Evolutionary conservation across 257 asterid species (phyloP).

Genomic region (Nicotiana tabacum): DNA sequence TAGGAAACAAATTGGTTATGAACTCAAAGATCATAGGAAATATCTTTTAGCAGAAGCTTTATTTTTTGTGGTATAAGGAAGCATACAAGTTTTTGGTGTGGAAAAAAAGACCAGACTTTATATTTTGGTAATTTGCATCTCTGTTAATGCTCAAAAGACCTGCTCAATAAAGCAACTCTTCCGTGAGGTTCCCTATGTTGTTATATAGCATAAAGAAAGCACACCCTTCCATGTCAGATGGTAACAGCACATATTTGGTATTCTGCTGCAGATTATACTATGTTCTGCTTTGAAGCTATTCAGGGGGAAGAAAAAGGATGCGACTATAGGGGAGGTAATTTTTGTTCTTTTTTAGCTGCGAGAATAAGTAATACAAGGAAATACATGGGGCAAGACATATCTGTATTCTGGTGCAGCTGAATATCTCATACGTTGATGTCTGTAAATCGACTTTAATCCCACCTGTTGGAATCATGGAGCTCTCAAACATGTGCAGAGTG

Average conservation of each 20-base stretch:
- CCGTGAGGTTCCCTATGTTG: neutral
- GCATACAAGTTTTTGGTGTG: no score
- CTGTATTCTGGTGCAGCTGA: constrained; percentile 47
- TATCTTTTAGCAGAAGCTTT: no score
- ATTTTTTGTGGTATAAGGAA: no score
- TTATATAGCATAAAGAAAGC: neutral
- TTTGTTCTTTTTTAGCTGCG: neutral
- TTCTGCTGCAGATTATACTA: constrained; percentile 60
- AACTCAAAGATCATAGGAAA: no score
- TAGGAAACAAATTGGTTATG: no score
- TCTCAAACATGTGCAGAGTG: constrained; percentile 82
- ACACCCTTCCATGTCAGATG: no score
- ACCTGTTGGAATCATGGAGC: constrained; percentile 67
- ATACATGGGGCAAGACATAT: neutral
- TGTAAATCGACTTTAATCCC: constrained; percentile 83
- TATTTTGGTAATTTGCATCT: neutral
- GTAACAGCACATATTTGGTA: neutral
- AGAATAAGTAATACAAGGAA: neutral
- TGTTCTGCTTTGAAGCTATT: constrained; percentile 94
- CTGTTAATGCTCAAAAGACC: neutral
- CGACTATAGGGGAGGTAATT: constrained; percentile 80
- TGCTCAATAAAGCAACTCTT: neutral
- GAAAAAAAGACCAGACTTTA: neutral
- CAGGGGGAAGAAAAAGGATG: constrained; percentile 75
- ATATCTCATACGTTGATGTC: constrained; percentile 57